Evolutionary conservation across 2,329 filamentous ascomycete genomes (phyloP).

Genomic region (Venturia oleaginea): DNA sequence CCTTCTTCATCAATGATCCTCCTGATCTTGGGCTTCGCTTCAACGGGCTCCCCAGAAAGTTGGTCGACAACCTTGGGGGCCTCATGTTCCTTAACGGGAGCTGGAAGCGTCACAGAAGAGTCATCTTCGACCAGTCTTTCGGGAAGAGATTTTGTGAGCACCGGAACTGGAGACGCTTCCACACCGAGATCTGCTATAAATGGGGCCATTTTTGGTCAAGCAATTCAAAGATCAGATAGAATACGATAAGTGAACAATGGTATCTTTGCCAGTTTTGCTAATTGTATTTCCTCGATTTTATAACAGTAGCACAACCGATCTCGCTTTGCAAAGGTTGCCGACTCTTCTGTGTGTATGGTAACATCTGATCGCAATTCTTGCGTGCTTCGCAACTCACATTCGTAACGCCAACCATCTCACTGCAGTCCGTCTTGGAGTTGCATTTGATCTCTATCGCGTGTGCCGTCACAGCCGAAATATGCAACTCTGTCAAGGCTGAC

Average conservation of each 20-base stretch:
- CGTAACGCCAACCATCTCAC: background rate
- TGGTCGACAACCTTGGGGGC: background rate
- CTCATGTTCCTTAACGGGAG: background rate
- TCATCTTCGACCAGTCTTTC: background rate
- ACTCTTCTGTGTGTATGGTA: background rate
- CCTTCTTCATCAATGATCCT: constrained; percentile 12
- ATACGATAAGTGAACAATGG: background rate
- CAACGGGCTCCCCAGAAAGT: background rate
- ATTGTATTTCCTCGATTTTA: background rate
- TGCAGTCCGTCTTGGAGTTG: background rate
- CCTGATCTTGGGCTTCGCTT: constrained; percentile 1
- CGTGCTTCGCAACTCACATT: background rate
- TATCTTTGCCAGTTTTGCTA: background rate
- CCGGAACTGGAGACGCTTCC: background rate
- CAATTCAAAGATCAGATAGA: background rate
- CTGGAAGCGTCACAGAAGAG: background rate
- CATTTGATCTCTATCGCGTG: background rate
- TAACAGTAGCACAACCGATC: background rate
- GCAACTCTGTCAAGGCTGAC: background rate
- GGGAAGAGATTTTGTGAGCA: background rate
- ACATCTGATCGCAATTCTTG: background rate
- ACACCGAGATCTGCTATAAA: background rate
- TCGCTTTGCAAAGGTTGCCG: background rate
- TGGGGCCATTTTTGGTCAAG: background rate
- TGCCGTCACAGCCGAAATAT: background rate